Base-by-base conservation (phyloP, 2,329 filamentous ascomycete species). In the Xylariaceae sp. region DNA sequence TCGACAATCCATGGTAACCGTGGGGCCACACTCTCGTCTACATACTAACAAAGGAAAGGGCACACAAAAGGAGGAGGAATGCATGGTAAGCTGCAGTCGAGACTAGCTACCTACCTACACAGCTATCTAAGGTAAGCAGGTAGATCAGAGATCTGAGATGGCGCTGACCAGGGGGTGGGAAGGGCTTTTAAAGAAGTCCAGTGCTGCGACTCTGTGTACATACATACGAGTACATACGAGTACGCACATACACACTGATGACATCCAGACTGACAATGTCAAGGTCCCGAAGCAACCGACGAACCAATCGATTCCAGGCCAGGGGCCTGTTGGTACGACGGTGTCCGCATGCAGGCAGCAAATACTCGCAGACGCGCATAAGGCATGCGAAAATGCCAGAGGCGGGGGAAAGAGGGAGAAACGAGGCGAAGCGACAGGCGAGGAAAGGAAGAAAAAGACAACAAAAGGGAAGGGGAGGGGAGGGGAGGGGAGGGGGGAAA, bases 381-480 rank as follows among this genome's bases (percentile, higher is more conserved):
- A 53, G 55, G 48, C 47, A 18, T 37, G 30, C 53, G 61, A 64
- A 61, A 62, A 65, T 63, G 57, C 62, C 61, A 62, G 60, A 63
- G 60, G 53, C 60, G 54, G 61, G 57, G 8, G 18, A 42, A 7
- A 3, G 37, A 42, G 42, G n/a, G 13, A 55, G 56, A 62, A 53
- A 59, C 55, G 54, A 55, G 54, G 5, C 23, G 23, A 30, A 30
- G 23, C 23, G 23, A 30, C 23, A 30, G 23, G 23, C 23, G 23
- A 51, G 54, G 18, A 51, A 57, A 48, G 58, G 37, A 35, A 54
- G 39, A 48, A 61, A 61, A 59, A 60, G 51, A 62, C 53, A 60
- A 60, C 3, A 13, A 7, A 13, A 11, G 30, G 17, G 11, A 30
- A 13, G 48, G 56, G 62, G 54, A 59, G 57, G 17, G 17, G 17